Percentiles rank a stretch among this genome's conserved stretches.
Conservation (phyloP, 805 yeast species). For the Saccharomycopsis fibuligera region DNA sequence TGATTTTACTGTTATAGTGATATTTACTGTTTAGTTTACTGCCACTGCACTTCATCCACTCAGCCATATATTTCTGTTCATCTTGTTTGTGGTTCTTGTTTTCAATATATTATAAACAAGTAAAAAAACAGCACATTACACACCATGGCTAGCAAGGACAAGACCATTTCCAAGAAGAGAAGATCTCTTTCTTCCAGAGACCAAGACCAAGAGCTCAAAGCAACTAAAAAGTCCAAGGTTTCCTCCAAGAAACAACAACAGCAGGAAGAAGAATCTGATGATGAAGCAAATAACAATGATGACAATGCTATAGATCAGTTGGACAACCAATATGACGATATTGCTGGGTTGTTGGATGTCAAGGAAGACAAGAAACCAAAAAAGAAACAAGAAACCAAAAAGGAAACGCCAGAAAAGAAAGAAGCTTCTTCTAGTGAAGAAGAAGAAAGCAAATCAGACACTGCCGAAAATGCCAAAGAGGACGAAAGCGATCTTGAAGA, state of each 20-base stretch:
- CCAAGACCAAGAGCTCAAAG: background rate
- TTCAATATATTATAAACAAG: background rate
- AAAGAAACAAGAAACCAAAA: slow-evolving; percentile 23
- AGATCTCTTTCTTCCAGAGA: slow-evolving; percentile 7
- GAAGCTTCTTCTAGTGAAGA: slow-evolving; percentile 22
- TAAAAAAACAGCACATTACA: background rate
- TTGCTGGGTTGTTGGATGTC: slow-evolving; percentile 43
- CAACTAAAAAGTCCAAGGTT: background rate
- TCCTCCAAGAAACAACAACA: background rate
- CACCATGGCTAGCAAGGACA: slow-evolving; percentile 4
- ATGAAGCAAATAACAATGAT: slow-evolving; percentile 30
- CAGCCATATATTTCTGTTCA: background rate
- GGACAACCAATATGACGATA: slow-evolving; percentile 53
- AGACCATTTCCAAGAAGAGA: slow-evolving; percentile 3
- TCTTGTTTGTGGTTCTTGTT: background rate
- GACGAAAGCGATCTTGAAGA: slow-evolving; percentile 26
- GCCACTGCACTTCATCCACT: background rate
- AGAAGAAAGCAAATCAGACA: slow-evolving; percentile 21
- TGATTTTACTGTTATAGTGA: too few species aligned
- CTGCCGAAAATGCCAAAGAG: slow-evolving; percentile 25
- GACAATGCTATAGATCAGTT: slow-evolving; percentile 46
- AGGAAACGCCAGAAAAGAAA: slow-evolving; percentile 20
- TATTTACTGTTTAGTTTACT: too few species aligned
- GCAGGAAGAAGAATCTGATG: slow-evolving; percentile 23
- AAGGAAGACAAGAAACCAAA: slow-evolving; percentile 19